Conservation (phyloP, 2,329 filamentous ascomycete genomes). For the Neoscytalidium dimidiatum region DNA sequence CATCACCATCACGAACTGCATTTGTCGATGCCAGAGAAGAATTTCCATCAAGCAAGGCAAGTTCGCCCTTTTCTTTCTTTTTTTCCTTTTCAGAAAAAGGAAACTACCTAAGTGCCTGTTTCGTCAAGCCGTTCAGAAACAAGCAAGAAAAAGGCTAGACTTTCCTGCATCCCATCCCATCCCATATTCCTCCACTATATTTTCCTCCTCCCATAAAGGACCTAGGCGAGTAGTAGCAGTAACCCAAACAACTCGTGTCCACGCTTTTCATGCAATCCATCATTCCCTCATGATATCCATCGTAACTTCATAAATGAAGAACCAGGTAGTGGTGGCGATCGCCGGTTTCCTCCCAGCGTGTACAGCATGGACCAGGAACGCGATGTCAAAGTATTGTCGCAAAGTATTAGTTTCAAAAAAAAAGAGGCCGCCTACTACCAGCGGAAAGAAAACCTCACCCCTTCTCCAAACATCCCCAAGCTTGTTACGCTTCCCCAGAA, state of each 20-base stretch:
- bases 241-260: constrained; percentile 10
- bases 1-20: no score
- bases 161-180: neutral
- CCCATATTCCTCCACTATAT: neutral
- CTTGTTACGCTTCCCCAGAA: constrained; percentile 13
- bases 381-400: neutral
- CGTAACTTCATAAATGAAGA: constrained; percentile 1
- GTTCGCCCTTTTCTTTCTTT: neutral
- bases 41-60: neutral
- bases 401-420: neutral
- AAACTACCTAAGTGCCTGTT: neutral
- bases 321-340: neutral
- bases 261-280: neutral
- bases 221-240: neutral
- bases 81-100: neutral
- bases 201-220: neutral
- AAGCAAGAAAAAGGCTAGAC: neutral
- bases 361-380: constrained; percentile 3
- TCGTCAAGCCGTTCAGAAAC: neutral
- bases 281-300: neutral
- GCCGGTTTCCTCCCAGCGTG: constrained; percentile 7
- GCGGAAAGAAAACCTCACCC: neutral
- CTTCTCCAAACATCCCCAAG: neutral
- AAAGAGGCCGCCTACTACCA: constrained; percentile 13
- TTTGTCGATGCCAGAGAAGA: no score